Base-by-base conservation (phyloP, 163 green algal species). In the Prototheca stagnorum region DNA sequence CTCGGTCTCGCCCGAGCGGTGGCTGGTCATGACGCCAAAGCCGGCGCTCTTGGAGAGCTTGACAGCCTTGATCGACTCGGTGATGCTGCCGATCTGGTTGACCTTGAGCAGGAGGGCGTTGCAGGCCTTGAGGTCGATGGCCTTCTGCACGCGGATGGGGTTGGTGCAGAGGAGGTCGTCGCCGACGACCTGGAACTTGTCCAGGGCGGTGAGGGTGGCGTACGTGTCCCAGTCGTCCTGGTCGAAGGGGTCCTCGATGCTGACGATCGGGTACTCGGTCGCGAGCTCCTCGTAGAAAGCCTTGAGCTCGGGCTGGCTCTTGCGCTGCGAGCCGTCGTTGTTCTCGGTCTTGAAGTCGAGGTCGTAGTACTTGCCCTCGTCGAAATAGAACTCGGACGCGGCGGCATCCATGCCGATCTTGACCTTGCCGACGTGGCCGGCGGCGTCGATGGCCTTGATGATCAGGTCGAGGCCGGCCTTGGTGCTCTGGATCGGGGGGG, bases 321-420 rank as follows among this genome's bases (percentile, higher is more conserved):
- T 86, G 65, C 95, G 86, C 58, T 95, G 93, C 9, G 8, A 4
- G 19, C 22, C 42, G 11, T 11, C 22, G 31, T 12, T 12, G 56
- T 84, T 64, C 61, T 91, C 69, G 46, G 62, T 70, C 82, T 97
- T 99, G 84, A 97, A 99, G 70, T 92, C 75, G 40, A 99, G 74
- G 76, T 99, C 86, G 69, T 99, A 99, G 59, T 71, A 81, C 68
- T 95, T 92, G 40, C 35, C 33, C 65, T 93, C 78, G 54, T 92
- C 69, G 3, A 69, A 86, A 51, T 79, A 76, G 68, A 98, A 98
- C 79, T 99, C 90, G 1, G 75, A 89, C 9, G 91, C 84, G 12
- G 91, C 91, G 16, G 94, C 86, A 56, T 99, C 90, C 90, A 99
- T 97, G 68, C 86, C 90, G 51, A 99, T 96, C 73, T 95, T 95